Conservation (phyloP, 2,329 filamentous ascomycete genomes). For the Neobulgaria alba region DNA sequence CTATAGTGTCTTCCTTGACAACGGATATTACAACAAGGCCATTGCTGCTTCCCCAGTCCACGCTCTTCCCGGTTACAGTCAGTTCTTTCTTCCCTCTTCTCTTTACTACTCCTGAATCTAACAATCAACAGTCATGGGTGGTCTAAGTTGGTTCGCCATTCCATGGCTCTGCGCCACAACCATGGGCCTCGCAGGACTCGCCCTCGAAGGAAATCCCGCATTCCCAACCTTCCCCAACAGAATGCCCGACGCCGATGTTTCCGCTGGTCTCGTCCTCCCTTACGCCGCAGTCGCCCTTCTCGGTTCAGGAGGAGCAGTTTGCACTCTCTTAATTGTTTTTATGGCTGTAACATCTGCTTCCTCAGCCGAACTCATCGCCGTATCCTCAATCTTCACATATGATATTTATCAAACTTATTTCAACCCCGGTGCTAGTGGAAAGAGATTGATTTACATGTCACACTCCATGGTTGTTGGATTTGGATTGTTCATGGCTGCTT, state of each 20-base stretch:
- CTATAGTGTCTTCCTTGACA: conserved; percentile 66
- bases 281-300: conserved; percentile 78
- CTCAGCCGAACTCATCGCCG: conserved; percentile 76
- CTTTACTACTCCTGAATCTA: too few species aligned
- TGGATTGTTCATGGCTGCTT: conserved; percentile 66
- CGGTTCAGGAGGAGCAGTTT: conserved; percentile 71
- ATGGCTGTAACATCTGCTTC: conserved; percentile 84
- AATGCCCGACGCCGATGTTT: conserved; percentile 66
- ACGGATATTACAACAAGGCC: conserved; percentile 88
- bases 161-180: conserved; percentile 86
- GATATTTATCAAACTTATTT: conserved; percentile 85
- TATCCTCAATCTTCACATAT: conserved; percentile 82
- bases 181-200: conserved; percentile 74
- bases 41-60: conserved; percentile 81
- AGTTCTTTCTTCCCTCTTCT: too few species aligned
- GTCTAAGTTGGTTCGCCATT: conserved; percentile 85
- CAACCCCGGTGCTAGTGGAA: conserved; percentile 67
- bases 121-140: too few species aligned
- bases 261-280: conserved; percentile 74
- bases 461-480: conserved; percentile 68
- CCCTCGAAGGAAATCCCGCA: conserved; percentile 62
- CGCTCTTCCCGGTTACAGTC: conserved; percentile 80
- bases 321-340: conserved; percentile 73
- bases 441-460: conserved; percentile 69
- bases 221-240: conserved; percentile 68